Conservation (phyloP, 2,329 filamentous ascomycete genomes). For the Aspergillaceae sp. region DNA sequence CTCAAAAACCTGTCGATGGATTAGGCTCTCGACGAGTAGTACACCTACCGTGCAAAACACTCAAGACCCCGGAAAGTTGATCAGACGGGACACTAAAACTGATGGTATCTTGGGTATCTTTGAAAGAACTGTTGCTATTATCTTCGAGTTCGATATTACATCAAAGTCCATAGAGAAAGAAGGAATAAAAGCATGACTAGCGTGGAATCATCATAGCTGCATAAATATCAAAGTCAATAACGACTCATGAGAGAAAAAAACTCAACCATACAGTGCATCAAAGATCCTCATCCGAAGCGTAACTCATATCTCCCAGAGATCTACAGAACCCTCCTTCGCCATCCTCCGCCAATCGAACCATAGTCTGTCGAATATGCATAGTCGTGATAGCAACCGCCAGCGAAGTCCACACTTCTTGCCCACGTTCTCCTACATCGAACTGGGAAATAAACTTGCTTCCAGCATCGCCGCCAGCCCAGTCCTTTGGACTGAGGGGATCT, state of each 20-base stretch:
- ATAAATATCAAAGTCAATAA: too few relatives aligned
- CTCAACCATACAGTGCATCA: not conserved
- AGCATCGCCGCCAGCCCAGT: slow-evolving; percentile 6
- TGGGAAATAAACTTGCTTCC: slow-evolving; percentile 37
- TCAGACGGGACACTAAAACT: too few relatives aligned
- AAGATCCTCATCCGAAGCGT: slow-evolving; percentile 8
- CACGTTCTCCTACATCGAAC: slow-evolving; percentile 45
- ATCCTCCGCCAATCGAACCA: slow-evolving; percentile 37
- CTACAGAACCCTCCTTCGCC: slow-evolving; percentile 12
- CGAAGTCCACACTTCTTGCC: slow-evolving; percentile 54
- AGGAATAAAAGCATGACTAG: not conserved
- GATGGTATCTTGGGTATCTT: too few relatives aligned
- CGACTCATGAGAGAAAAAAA: too few relatives aligned
- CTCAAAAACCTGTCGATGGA: not conserved
- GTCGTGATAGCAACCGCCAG: slow-evolving; percentile 49
- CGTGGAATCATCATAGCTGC: too few relatives aligned
- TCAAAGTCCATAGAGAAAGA: too few relatives aligned
- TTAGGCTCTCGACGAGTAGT: too few relatives aligned
- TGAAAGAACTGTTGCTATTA: too few relatives aligned
- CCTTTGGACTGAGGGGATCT: slow-evolving; percentile 22
- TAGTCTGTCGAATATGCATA: slow-evolving; percentile 44
- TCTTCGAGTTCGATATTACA: too few relatives aligned
- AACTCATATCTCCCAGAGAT: not conserved
- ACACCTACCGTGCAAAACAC: too few relatives aligned
- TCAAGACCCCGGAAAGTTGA: too few relatives aligned